Percentiles rank a stretch among this genome's conserved stretches.
Conservation (phyloP, 306 rosid species). For the Pyrus betulifolia region DNA sequence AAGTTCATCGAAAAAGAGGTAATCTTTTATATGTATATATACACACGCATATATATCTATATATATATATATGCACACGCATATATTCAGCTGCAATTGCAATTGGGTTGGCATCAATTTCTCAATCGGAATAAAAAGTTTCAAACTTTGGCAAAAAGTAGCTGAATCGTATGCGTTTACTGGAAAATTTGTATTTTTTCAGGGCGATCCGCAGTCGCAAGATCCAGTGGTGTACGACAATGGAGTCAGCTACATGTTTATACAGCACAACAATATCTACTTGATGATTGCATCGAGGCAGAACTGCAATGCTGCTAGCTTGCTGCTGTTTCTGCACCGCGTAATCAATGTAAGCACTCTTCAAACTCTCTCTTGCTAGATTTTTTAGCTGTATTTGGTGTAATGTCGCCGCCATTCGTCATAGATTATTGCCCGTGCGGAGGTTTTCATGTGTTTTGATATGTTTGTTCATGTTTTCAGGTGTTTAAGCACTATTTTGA, state of each 20-base stretch:
- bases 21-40: background rate
- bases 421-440: background rate
- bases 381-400: background rate
- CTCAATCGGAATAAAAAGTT: background rate
- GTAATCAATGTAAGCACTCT: slow-evolving; percentile 41
- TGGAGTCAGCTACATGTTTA: slow-evolving; percentile 72
- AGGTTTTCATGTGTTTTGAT: background rate
- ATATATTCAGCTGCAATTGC: background rate
- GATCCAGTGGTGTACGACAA: slow-evolving; percentile 79
- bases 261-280: slow-evolving; percentile 75
- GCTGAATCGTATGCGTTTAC: background rate
- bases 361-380: background rate
- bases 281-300: slow-evolving; percentile 70
- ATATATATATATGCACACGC: too few species aligned
- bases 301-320: slow-evolving; percentile 82
- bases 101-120: background rate
- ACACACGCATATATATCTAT: too few species aligned
- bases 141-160: background rate
- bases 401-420: background rate
- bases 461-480: slow-evolving; percentile 26
- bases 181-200: background rate
- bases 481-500: slow-evolving; percentile 84
- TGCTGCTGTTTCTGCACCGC: slow-evolving; percentile 72
- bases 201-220: slow-evolving; percentile 74
- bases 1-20: slow-evolving; percentile 85